A percentile compares a stretch with the other conserved stretches of the same genome.
Evolutionary conservation across 352 stramenopile genomes (phyloP).

Genomic region (Phytophthora fragariaefolia): DNA sequence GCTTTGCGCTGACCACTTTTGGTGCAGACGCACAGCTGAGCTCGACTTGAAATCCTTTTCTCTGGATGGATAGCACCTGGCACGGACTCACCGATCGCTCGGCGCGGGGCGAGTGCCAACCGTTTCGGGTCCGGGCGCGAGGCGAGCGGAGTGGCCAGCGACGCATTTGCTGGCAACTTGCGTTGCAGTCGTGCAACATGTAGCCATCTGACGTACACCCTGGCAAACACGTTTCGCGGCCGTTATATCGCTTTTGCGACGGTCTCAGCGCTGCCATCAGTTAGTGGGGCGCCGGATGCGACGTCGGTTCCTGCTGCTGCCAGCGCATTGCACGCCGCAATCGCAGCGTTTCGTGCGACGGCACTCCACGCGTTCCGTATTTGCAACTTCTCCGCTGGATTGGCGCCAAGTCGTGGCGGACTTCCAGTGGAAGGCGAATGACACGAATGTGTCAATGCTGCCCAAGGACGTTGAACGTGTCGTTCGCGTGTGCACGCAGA

Average conservation of each 20-base stretch:
- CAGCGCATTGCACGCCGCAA: background rate
- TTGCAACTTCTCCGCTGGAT: conserved; percentile 21
- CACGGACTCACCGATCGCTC: background rate
- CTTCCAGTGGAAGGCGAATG: conserved; percentile 50
- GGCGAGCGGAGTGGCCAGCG: conserved; percentile 30
- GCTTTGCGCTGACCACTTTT: conserved; percentile 3
- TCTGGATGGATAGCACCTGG: background rate
- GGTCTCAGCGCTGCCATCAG: conserved; percentile 19
- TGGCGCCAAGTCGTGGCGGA: conserved; percentile 56
- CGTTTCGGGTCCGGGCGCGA: conserved; percentile 27
- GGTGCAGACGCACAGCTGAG: conserved; percentile 13
- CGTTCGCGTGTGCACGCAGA: conserved; percentile 49
- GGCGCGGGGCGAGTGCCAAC: conserved; percentile 9
- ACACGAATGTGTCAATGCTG: conserved; percentile 16
- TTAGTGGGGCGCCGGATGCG: conserved; percentile 17
- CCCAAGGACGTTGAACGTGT: conserved; percentile 38
- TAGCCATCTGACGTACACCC: conserved; percentile 29
- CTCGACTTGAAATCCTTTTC: background rate
- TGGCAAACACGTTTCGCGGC: conserved; percentile 6
- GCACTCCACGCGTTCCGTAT: conserved; percentile 4
- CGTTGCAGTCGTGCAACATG: conserved; percentile 4
- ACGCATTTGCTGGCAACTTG: conserved; percentile 28
- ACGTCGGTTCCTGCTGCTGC: conserved; percentile 18
- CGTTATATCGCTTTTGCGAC: conserved; percentile 25
- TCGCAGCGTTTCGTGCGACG: conserved; percentile 12